Conservation (phyloP, 1,139 yeast genomes). For the Diutina sp. region DNA sequence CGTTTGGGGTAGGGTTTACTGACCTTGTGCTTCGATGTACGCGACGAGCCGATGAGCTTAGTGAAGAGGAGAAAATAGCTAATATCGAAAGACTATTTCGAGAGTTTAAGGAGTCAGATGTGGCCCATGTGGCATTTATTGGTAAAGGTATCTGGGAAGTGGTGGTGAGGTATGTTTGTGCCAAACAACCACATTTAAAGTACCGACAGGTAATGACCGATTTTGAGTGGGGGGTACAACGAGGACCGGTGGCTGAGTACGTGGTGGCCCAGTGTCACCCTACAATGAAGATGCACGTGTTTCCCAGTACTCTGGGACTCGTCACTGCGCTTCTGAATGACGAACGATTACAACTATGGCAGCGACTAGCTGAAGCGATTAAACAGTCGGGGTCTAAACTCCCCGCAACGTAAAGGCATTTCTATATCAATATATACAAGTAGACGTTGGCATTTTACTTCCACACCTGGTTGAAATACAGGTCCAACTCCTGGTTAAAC, state of each 20-base stretch:
- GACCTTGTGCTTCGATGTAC: conserved; percentile 62
- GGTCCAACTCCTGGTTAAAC: conserved; percentile 21
- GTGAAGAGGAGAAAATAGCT: conserved; percentile 35
- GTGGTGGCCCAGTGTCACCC: conserved; percentile 4
- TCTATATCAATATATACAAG: not conserved
- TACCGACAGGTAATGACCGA: conserved; percentile 4
- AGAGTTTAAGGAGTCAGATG: conserved; percentile 25
- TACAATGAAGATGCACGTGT: conserved; percentile 28
- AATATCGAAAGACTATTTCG: conserved; percentile 42
- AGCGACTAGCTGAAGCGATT: conserved; percentile 12
- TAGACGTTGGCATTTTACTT: conserved; percentile 7
- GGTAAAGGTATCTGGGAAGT: conserved; percentile 79
- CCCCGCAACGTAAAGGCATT: not conserved
- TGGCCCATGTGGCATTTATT: conserved; percentile 40
- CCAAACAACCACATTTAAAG: conserved; percentile 6
- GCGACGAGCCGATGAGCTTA: conserved; percentile 42
- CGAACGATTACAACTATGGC: conserved; percentile 40
- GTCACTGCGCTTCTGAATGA: conserved; percentile 38
- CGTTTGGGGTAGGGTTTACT: conserved; percentile 52
- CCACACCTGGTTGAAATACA: conserved; percentile 25
- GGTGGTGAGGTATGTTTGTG: conserved; percentile 18
- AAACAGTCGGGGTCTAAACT: not conserved
- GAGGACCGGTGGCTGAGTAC: conserved; percentile 14
- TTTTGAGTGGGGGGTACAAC: conserved; percentile 38
- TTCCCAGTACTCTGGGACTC: conserved; percentile 71